Evolutionary conservation across 169 alveolate species (phyloP), one percentile per base, ranked within the genome.

Genomic region (Plasmodium adleri): DNA sequence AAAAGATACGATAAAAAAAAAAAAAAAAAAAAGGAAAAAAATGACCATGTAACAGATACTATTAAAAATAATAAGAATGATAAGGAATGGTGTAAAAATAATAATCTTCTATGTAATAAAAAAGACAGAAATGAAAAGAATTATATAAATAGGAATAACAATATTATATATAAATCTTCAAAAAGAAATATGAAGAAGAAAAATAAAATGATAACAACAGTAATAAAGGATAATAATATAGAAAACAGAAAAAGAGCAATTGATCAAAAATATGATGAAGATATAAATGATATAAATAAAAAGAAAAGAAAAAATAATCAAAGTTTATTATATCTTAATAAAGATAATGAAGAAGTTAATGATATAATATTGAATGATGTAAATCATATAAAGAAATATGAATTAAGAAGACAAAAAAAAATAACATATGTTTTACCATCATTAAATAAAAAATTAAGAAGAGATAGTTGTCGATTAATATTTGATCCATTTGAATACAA

Each of bases 401-500:
- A 83, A n/a, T 52, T 83, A 39, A 58, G 91, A 50, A 60, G 68
- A 24, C 54, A 83, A 15, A 32, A 66, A 83, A 83, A 56, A 70
- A 72, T 83, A 39, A 83, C 28, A 22, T 83, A 83, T 56, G 72
- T 60, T 20, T 70, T 71, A 50, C 91, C 91, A 0, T 32, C 91
- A n/a, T 47, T 83, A 68, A 43, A 68, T 68, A 83, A 70, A 50
- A 83, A 83, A 54, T 72, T 83, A 70, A 22, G 91, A 68, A 49
- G 91, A 54, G 91, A 83, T 62, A 72, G 80, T 15, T 67, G 85
- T 32, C 24, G 91, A 26, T 70, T 43, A 28, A 72, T 83, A 43
- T 83, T 68, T 45, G 91, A 83, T 45, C 91, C 91, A 12, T 83
- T 83, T 70, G 54, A 56, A 24, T 83, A 83, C 20, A 83, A 83